Evolutionary conservation across 2,329 filamentous ascomycete genomes (phyloP).

Genomic region (Huntiella omanensis): DNA sequence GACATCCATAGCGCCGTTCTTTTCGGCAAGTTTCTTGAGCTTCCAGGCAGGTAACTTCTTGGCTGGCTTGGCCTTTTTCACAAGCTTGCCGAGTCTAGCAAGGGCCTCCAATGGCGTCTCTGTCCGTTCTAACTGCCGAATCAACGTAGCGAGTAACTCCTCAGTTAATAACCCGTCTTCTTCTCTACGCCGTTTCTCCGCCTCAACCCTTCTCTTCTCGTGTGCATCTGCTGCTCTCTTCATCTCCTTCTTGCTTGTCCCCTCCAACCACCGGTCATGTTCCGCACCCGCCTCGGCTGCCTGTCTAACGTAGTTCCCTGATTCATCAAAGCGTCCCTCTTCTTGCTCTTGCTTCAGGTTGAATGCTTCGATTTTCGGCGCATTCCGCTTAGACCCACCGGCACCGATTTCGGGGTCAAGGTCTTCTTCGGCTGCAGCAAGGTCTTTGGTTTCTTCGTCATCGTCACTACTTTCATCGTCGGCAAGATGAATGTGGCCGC

Average conservation of each 20-base stretch:
- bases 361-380: constrained; percentile 88
- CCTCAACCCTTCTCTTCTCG: constrained; percentile 64
- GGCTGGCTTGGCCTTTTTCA: constrained; percentile 31
- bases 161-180: constrained; percentile 58
- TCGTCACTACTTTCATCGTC: constrained; percentile 39
- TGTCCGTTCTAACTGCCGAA: constrained; percentile 52
- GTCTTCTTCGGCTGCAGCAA: constrained; percentile 53
- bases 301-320: constrained; percentile 81
- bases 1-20: constrained; percentile 47
- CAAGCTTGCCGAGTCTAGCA: constrained; percentile 54
- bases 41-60: constrained; percentile 47
- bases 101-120: constrained; percentile 83
- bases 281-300: constrained; percentile 73
- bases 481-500: constrained; percentile 48
- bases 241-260: constrained; percentile 86
- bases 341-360: constrained; percentile 83
- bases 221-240: constrained; percentile 71
- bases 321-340: constrained; percentile 78
- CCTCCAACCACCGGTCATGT: constrained; percentile 85
- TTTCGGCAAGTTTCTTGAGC: constrained; percentile 46
- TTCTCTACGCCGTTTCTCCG: constrained; percentile 47
- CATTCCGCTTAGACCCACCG: constrained; percentile 79
- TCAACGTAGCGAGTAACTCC: constrained; percentile 56
- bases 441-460: constrained; percentile 44
- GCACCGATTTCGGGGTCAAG: constrained; percentile 80